Evolutionary conservation across 2,329 filamentous ascomycete genomes (phyloP), one percentile per base, ranked within the genome.

Genomic region (Alternaria solani): DNA sequence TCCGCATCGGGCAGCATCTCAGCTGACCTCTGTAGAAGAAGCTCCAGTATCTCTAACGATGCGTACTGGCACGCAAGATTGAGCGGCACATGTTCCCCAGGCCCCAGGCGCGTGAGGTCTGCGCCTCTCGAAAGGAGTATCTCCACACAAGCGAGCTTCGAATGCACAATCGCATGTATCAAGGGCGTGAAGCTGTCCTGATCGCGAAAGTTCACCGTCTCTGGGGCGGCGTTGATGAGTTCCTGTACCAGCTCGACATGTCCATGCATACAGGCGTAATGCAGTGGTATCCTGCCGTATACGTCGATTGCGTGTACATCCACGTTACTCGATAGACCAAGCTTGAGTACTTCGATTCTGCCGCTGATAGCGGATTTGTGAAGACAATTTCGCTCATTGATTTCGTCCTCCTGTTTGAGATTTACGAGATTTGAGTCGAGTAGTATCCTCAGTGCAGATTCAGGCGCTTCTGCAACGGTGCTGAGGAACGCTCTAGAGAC

Each of bases 311-410:
- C 86, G 57, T 88, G 88, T 25, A 93, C 89, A 63, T 94, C 89
- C 34, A 97, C 93, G 5, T 87, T 88, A 46, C 86, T 88, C 1
- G 86, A 82, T n/a, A 99, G 82, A 4, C 91, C 94, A 65, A 91
- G 88, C 51, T 87, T 83, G 59, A 98, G 82, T 30, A 97, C 91
- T 68, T 91, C 89, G 9, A 86, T 81, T 71, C 94, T 94, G 20
- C 94, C 94, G 62, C 96, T 96, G 53, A 98, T 97, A 1, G 94
- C 91, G n/a, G 95, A 92, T 80, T 98, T 95, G 71, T 99, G 95
- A 47, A 99, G 84, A 74, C 94, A 97, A 72, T 97, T 99, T 41
- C 95, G 87, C 81, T 97, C 94, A 72, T 98, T 99, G 78, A 99
- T 98, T 72, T 97, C 94, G 75, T 99, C 95, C 71, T 96, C 93